Percentiles rank a stretch among this genome's conserved stretches.
Evolutionary conservation across 179 eudicot species (phyloP).

Genomic region (Sideroxylon spinosum): DNA sequence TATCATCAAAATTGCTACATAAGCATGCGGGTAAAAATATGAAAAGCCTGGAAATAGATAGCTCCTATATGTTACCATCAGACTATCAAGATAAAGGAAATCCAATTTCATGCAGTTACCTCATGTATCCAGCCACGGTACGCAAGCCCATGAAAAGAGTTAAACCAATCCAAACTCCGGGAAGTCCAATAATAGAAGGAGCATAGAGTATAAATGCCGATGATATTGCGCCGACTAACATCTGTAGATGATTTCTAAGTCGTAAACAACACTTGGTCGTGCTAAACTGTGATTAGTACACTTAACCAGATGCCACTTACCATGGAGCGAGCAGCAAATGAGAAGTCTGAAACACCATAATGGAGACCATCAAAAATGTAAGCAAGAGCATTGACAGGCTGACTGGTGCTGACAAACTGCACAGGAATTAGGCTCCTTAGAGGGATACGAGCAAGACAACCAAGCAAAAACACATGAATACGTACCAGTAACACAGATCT

Average conservation of each 20-base stretch:
- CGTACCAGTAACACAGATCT: constrained; percentile 56
- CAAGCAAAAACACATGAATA: neutral
- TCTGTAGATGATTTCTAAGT: constrained; percentile 29
- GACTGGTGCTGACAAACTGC: constrained; percentile 82
- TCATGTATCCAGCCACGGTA: constrained; percentile 51
- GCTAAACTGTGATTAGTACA: neutral
- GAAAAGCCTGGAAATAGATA: neutral
- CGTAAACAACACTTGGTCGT: neutral
- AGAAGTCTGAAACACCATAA: constrained; percentile 76
- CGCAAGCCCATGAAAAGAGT: constrained; percentile 70
- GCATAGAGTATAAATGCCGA: constrained; percentile 59
- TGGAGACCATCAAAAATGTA: constrained; percentile 83
- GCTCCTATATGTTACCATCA: neutral
- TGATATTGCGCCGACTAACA: constrained; percentile 61
- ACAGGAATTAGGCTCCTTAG: neutral
- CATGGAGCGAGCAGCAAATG: constrained; percentile 72
- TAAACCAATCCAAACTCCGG: constrained; percentile 71
- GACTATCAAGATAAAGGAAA: neutral
- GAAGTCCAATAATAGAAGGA: constrained; percentile 52
- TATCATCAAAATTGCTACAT: neutral
- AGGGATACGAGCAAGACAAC: neutral
- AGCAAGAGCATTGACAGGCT: constrained; percentile 71
- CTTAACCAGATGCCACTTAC: constrained; percentile 28
- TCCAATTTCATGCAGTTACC: constrained; percentile 27
- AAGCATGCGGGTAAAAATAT: neutral